Percentiles rank a stretch among this genome's conserved stretches.
Conservation (phyloP, 768 basidiomycete genomes). For the Solioccasus polychromus region DNA sequence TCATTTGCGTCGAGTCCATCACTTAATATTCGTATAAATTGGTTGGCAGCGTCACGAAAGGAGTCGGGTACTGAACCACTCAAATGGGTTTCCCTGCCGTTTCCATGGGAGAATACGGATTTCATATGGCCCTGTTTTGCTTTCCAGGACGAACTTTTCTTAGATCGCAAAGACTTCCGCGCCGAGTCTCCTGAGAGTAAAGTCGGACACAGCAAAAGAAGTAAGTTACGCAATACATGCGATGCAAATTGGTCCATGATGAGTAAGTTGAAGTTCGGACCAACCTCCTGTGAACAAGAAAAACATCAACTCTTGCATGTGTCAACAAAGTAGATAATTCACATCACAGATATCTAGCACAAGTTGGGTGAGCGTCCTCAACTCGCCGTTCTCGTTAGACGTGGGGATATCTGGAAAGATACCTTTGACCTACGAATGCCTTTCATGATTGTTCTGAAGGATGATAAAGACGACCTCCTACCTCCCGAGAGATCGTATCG, state of each 20-base stretch:
- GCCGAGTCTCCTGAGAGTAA: constrained; percentile 40
- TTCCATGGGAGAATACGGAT: constrained; percentile 61
- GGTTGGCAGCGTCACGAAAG: constrained; percentile 45
- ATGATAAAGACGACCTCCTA: constrained; percentile 23
- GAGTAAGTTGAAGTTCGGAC: constrained; percentile 58
- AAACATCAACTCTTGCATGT: constrained; percentile 14
- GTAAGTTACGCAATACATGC: constrained; percentile 79
- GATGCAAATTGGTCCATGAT: constrained; percentile 88
- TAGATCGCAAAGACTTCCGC: constrained; percentile 62
- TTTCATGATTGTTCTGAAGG: not conserved
- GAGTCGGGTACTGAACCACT: constrained; percentile 38
- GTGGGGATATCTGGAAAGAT: constrained; percentile 49
- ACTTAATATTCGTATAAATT: constrained; percentile 51
- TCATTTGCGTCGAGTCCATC: constrained; percentile 63
- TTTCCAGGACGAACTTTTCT: constrained; percentile 82
- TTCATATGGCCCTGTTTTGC: constrained; percentile 77
- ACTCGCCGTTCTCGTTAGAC: constrained; percentile 56
- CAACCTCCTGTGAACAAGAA: constrained; percentile 55
- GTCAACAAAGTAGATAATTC: constrained; percentile 13
- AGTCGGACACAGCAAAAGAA: constrained; percentile 71
- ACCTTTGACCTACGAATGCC: constrained; percentile 44
- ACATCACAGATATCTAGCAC: constrained; percentile 66
- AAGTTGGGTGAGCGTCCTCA: constrained; percentile 62
- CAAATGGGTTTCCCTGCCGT: constrained; percentile 32
- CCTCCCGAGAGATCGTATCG: constrained; percentile 70